Base-by-base conservation (phyloP, 257 asterid genomes). In the Linaria vulgaris region DNA sequence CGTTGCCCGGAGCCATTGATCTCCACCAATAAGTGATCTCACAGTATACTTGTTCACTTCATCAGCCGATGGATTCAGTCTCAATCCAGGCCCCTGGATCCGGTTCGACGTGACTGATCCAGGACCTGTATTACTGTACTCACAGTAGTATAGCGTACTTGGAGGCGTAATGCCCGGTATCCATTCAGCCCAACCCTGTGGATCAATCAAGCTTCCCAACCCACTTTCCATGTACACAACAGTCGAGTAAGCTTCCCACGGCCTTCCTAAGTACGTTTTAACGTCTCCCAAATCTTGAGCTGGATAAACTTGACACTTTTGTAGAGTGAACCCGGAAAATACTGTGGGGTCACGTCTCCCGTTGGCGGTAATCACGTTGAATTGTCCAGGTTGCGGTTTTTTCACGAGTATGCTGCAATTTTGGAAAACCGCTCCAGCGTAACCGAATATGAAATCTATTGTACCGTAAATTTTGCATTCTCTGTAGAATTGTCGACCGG, bases 161-260 rank as follows among this genome's bases (percentile, higher is more conserved):
- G 78, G 79, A 24, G 83, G 64, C 23, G 52, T n/a, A 37, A 56
- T 83, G 1, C 55, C 57, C 14, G 61, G 76, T n/a, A 72, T 58
- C 83, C 83, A 82, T 1, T 78, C 80, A 30, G 62, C 19, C 83
- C 83, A 82, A 30, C 88, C 88, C 16, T 23, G 54, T 6, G 79
- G 79, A 49, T 69, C 56, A 56, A 82, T 76, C 22, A 76, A 60
- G 12, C 53, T 46, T 4, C 67, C 79, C 66, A 82, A 41, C 21
- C 21, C 17, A 2, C 24, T 58, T 17, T 79, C 66, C 81, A 79
- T 56, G 69, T 59, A 71, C 16, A 76, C 76, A 14, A 76, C 72
- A 0, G 82, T 76, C 12, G 85, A 79, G 49, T 69, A 71, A 24
- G 69, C 74, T 31, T 72, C 74, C 82, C 80, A 79, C 1, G 85